Evolutionary conservation across 139 green algal genomes (phyloP).

Genomic region (Desmodesmus armatus): DNA sequence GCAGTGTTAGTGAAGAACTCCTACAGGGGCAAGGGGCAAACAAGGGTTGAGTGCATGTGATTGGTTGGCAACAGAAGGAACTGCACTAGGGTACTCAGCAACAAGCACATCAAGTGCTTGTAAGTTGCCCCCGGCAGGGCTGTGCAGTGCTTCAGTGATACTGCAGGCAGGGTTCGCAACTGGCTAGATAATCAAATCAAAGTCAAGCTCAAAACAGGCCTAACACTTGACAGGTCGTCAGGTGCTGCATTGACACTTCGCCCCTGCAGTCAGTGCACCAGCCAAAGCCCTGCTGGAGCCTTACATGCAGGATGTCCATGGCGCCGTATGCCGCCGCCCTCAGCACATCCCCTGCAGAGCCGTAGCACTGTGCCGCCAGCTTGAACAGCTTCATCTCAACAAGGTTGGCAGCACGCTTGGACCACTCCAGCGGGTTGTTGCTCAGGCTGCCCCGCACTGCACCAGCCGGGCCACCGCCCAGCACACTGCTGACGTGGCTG

Average conservation of each 20-base stretch:
- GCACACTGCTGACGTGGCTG: conserved; percentile 9
- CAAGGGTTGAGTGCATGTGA: no score
- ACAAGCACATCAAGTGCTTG: no score
- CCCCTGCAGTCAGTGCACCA: not conserved
- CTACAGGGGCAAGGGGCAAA: no score
- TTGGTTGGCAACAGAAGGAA: no score
- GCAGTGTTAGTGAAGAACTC: no score
- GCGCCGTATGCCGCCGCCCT: conserved; percentile 21
- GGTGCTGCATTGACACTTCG: not conserved
- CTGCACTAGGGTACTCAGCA: no score
- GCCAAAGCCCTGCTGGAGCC: not conserved
- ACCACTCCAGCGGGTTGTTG: conserved; percentile 40
- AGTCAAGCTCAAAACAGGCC: not conserved
- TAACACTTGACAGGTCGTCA: not conserved
- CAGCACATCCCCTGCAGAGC: conserved; percentile 19
- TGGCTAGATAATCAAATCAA: no score
- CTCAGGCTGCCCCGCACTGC: conserved; percentile 15
- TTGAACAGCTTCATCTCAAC: conserved; percentile 42
- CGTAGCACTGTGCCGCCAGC: conserved; percentile 36
- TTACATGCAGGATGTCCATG: conserved; percentile 30
- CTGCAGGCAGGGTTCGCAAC: no score
- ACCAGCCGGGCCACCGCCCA: not conserved
- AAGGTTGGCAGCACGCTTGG: conserved; percentile 34
- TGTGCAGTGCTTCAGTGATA: no score
- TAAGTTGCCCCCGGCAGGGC: no score